A percentile compares a stretch with the other conserved stretches of the same genome.
Conservation (phyloP, 2,329 filamentous ascomycete genomes). For the Parafenestella ontariensis region DNA sequence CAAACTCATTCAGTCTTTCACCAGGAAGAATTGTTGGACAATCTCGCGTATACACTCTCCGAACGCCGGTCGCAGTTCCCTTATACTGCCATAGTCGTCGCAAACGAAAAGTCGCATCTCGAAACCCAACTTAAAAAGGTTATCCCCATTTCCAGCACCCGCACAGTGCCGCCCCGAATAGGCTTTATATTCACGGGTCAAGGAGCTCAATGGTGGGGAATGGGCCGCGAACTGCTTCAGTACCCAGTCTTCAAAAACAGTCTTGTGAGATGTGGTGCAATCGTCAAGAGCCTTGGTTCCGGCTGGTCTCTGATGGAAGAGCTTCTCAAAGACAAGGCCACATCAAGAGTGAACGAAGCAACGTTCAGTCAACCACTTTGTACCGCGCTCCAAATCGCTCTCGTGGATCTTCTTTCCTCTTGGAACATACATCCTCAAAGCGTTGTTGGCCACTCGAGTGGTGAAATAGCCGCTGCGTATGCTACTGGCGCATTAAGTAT, state of each 20-base stretch:
- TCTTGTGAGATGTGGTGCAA: conserved; percentile 6
- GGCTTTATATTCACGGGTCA: conserved; percentile 53
- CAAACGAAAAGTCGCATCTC: conserved; percentile 4
- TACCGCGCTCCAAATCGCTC: conserved; percentile 30
- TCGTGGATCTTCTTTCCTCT: conserved; percentile 24
- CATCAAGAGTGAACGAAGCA: conserved; percentile 16
- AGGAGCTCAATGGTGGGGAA: conserved; percentile 52
- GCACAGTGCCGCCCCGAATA: not conserved
- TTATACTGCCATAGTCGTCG: conserved; percentile 3
- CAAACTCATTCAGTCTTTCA: conserved; percentile 6
- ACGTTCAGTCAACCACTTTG: conserved; percentile 27
- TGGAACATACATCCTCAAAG: conserved; percentile 21
- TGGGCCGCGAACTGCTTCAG: conserved; percentile 49
- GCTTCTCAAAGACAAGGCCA: conserved; percentile 6
- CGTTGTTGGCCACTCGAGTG: conserved; percentile 36
- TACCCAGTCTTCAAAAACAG: conserved; percentile 17
- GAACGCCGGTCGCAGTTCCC: conserved; percentile 16
- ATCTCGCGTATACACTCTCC: conserved; percentile 30
- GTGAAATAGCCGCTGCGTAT: conserved; percentile 39
- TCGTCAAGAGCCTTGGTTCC: conserved; percentile 8
- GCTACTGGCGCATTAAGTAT: conserved; percentile 14
- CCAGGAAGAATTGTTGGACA: conserved; percentile 11
- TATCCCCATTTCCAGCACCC: not conserved
- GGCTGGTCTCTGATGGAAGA: conserved; percentile 20
- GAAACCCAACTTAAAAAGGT: not conserved